A percentile compares a stretch with the other conserved stretches of the same genome.
Conservation (phyloP, 345 rosid species). For the Syzygium oleosum region DNA sequence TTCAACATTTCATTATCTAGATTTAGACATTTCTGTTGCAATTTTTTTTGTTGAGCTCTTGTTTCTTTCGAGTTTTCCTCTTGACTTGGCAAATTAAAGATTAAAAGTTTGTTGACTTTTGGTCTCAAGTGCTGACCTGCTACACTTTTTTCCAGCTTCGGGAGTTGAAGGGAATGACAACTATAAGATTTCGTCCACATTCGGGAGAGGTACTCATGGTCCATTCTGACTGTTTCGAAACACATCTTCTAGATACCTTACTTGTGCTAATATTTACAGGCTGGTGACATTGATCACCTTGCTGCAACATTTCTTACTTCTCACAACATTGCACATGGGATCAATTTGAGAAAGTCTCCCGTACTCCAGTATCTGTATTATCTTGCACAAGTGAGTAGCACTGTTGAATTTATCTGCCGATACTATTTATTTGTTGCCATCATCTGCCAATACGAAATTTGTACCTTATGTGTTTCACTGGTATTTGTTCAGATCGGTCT, state of each 20-base stretch:
- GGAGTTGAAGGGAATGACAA: constrained; percentile 97
- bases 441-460: background rate
- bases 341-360: constrained; percentile 97
- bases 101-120: background rate
- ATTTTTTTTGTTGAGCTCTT: background rate
- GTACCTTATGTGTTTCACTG: constrained; percentile 9
- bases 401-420: background rate
- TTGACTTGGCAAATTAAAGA: background rate
- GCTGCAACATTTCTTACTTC: constrained; percentile 95
- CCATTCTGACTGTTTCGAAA: background rate
- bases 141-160: constrained; percentile 61
- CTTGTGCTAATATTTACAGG: constrained; percentile 37
- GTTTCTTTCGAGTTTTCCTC: background rate
- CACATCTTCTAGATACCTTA: background rate
- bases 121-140: constrained; percentile 4
- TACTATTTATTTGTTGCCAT: background rate
- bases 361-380: constrained; percentile 98
- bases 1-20: background rate
- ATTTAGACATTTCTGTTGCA: background rate
- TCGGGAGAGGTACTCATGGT: constrained; percentile 75
- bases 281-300: constrained; percentile 98
- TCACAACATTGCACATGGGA: constrained; percentile 97
- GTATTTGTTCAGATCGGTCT: constrained; percentile 64
- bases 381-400: constrained; percentile 67
- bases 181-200: constrained; percentile 92